Conservation (phyloP, 768 basidiomycete species). For the Boletus pseudopeckii region DNA sequence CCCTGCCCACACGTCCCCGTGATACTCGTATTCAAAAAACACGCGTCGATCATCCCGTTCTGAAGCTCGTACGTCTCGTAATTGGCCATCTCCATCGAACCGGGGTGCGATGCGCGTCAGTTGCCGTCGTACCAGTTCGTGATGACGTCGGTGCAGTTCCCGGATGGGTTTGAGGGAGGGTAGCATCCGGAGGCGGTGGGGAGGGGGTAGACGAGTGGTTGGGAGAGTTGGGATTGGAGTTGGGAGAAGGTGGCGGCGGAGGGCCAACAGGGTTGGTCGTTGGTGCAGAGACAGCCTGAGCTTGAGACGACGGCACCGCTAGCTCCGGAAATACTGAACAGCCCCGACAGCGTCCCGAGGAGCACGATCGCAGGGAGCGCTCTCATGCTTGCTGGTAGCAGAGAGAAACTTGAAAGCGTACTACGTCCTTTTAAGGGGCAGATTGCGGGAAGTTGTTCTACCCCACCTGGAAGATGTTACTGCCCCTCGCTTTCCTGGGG, state of each 20-base stretch:
- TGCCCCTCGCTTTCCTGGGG: neutral
- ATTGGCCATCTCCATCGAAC: slow-evolving; percentile 36
- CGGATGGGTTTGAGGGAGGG: slow-evolving; percentile 32
- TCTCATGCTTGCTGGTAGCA: neutral
- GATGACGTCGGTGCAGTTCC: slow-evolving; percentile 36
- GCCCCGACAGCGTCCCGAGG: neutral
- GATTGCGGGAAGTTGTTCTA: neutral
- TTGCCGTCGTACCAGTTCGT: slow-evolving; percentile 29
- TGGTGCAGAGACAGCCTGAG: slow-evolving; percentile 37
- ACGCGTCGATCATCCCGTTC: slow-evolving; percentile 45
- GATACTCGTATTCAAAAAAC: slow-evolving; percentile 32
- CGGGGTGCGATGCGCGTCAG: slow-evolving; percentile 42
- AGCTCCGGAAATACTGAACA: neutral
- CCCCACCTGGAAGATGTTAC: neutral
- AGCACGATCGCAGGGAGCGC: neutral
- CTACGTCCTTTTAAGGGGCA: neutral
- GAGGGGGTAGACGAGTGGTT: slow-evolving; percentile 40
- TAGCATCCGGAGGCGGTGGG: slow-evolving; percentile 44
- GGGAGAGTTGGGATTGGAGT: slow-evolving; percentile 39
- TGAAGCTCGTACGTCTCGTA: slow-evolving; percentile 33
- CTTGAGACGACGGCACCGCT: neutral
- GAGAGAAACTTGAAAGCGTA: neutral
- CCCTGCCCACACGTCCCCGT: slow-evolving; percentile 18
- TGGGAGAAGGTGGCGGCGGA: slow-evolving; percentile 29
- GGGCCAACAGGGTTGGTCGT: slow-evolving; percentile 41